Evolutionary conservation across 805 yeast genomes (phyloP).

Genomic region (Sungouiella thailandica): DNA sequence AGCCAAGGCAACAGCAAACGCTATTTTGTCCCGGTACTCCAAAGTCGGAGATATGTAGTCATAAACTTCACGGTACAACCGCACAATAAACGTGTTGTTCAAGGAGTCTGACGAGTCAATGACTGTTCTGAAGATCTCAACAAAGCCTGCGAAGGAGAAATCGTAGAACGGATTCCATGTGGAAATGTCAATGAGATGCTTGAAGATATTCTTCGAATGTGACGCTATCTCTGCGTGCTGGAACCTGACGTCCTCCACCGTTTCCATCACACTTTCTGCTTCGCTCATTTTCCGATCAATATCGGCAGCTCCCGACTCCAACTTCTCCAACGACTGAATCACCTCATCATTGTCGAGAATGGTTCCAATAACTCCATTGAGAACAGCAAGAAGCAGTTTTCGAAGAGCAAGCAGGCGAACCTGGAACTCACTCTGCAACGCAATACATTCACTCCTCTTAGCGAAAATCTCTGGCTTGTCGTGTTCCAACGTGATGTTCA

Average conservation of each 20-base stretch:
- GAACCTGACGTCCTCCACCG: constrained; percentile 45
- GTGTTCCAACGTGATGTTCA: constrained; percentile 49
- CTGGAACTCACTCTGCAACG: constrained; percentile 56
- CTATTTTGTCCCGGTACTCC: constrained; percentile 38
- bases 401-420: constrained; percentile 54
- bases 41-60: constrained; percentile 44
- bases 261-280: constrained; percentile 49
- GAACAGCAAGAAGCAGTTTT: constrained; percentile 47
- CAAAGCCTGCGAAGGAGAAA: constrained; percentile 43
- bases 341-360: constrained; percentile 66
- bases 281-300: constrained; percentile 51
- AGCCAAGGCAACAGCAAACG: constrained; percentile 39
- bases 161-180: constrained; percentile 51
- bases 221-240: constrained; percentile 52
- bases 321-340: constrained; percentile 52
- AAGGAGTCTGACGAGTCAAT: constrained; percentile 2
- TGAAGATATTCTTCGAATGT: constrained; percentile 48
- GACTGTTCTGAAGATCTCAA: constrained; percentile 13
- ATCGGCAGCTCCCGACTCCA: constrained; percentile 59
- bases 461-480: constrained; percentile 65
- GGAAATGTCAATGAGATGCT: constrained; percentile 35
- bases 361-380: constrained; percentile 54
- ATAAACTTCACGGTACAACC: constrained; percentile 45
- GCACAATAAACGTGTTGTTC: constrained; percentile 18
- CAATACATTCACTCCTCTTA: constrained; percentile 49